A percentile compares a stretch with the other conserved stretches of the same genome.
Evolutionary conservation across 1,284 basidiomycete genomes (phyloP).

Genomic region (Meira nashicola): DNA sequence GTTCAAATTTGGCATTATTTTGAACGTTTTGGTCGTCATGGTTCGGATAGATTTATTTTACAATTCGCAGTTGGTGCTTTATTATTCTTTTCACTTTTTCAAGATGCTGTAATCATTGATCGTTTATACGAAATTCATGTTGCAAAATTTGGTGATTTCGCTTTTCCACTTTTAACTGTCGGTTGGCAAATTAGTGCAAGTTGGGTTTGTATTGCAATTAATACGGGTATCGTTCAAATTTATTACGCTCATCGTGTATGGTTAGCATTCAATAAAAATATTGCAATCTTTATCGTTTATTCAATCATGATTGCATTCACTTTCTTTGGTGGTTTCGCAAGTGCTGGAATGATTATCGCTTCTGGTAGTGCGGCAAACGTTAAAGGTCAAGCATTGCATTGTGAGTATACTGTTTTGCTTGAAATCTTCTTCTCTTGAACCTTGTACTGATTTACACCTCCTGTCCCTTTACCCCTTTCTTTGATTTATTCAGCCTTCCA

Average conservation of each 20-base stretch:
- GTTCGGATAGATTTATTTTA: slow-evolving; percentile 1
- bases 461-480: neutral
- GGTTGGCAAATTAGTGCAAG: slow-evolving; percentile 10
- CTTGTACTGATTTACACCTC: neutral
- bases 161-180: slow-evolving; percentile 12
- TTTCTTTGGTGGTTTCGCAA: slow-evolving; percentile 10
- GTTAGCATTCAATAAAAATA: neutral
- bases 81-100: slow-evolving; percentile 2
- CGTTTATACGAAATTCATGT: slow-evolving; percentile 12
- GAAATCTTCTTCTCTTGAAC: neutral
- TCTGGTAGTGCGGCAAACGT: slow-evolving; percentile 14
- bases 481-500: neutral
- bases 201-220: slow-evolving; percentile 10
- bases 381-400: slow-evolving; percentile 2
- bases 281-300: neutral
- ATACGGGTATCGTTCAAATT: slow-evolving; percentile 6
- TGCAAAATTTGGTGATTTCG: slow-evolving; percentile 12
- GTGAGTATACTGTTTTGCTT: neutral
- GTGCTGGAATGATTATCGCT: slow-evolving; percentile 2
- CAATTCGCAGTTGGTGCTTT: slow-evolving; percentile 8
- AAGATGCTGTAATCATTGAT: slow-evolving; percentile 6
- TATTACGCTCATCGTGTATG: slow-evolving; percentile 13
- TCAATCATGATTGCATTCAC: slow-evolving; percentile 5
- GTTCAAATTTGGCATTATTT: slow-evolving; percentile 15
- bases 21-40: slow-evolving; percentile 9